Evolutionary conservation across 192 early-diverging fungal genomes (phyloP).

Genomic region (Backusella parvicylindrica): DNA sequence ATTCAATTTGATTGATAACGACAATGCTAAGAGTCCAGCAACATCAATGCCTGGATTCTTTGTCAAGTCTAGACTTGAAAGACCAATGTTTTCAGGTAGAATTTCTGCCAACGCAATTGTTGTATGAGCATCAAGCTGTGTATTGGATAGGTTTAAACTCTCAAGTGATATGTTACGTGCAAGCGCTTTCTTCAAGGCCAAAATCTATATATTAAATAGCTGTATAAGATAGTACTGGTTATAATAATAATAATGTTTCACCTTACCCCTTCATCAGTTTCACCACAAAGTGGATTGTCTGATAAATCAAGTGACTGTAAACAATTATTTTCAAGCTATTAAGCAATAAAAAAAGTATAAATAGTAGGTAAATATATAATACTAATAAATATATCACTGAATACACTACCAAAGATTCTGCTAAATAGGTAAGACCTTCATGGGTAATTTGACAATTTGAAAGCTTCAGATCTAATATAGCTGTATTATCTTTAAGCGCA

Average conservation of each 20-base stretch:
- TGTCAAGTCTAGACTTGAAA: constrained; percentile 73
- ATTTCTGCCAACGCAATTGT: constrained; percentile 82
- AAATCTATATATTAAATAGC: background rate
- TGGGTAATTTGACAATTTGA: constrained; percentile 42
- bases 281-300: constrained; percentile 14
- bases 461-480: constrained; percentile 10
- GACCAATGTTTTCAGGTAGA: constrained; percentile 67
- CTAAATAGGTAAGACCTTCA: constrained; percentile 38
- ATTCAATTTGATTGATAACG: constrained; percentile 81
- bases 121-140: constrained; percentile 21
- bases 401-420: constrained; percentile 42
- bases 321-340: constrained; percentile 9
- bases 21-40: constrained; percentile 80
- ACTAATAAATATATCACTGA: background rate
- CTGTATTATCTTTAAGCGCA: background rate
- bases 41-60: constrained; percentile 75
- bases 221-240: background rate
- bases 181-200: constrained; percentile 15
- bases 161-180: constrained; percentile 6
- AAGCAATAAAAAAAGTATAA: background rate
- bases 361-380: background rate
- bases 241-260: background rate
- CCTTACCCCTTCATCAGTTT: constrained; percentile 27
- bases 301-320: constrained; percentile 18
- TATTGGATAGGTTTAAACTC: constrained; percentile 15